Evolutionary conservation across 1,284 basidiomycete species (phyloP).

Genomic region (Pascua sp.): DNA sequence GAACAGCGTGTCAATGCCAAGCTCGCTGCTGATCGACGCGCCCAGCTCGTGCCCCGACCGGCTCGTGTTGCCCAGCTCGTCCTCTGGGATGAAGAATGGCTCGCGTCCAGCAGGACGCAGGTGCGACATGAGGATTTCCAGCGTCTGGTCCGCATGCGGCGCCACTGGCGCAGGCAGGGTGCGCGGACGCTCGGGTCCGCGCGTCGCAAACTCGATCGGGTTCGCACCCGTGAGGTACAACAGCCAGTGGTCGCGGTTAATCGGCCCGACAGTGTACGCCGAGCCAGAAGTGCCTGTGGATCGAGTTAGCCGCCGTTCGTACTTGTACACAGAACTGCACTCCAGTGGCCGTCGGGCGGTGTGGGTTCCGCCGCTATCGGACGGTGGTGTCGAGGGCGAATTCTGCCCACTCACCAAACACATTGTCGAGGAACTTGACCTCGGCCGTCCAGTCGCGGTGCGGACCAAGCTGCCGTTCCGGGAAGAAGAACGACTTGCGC

Average conservation of each 20-base stretch:
- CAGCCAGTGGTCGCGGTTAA: constrained; percentile 98
- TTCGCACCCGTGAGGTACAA: constrained; percentile 79
- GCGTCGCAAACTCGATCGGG: constrained; percentile 7
- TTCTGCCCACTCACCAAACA: constrained; percentile 53
- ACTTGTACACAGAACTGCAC: not conserved
- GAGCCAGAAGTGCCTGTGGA: constrained; percentile 61
- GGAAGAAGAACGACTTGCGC: constrained; percentile 99
- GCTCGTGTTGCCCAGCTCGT: constrained; percentile 1
- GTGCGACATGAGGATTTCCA: constrained; percentile 98
- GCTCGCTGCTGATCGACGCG: constrained; percentile 61
- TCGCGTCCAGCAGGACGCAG: constrained; percentile 71
- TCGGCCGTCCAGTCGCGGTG: constrained; percentile 94
- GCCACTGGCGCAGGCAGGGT: constrained; percentile 6
- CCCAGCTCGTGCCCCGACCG: constrained; percentile 61
- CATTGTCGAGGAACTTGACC: constrained; percentile 80
- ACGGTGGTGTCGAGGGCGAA: not conserved
- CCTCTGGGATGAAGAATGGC: constrained; percentile 68
- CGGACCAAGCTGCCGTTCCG: constrained; percentile 88
- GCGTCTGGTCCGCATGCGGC: constrained; percentile 70
- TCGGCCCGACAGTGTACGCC: constrained; percentile 95
- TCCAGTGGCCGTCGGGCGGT: not conserved
- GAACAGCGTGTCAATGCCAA: constrained; percentile 85
- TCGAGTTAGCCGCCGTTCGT: constrained; percentile 1
- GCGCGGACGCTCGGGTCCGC: constrained; percentile 8
- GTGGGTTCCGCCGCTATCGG: too few relatives aligned